These are phyloP conservation scores for Trypanosoma lewisi DNA, from an alignment of 208 protist genomes.

Conservation along the genomic window DNA sequence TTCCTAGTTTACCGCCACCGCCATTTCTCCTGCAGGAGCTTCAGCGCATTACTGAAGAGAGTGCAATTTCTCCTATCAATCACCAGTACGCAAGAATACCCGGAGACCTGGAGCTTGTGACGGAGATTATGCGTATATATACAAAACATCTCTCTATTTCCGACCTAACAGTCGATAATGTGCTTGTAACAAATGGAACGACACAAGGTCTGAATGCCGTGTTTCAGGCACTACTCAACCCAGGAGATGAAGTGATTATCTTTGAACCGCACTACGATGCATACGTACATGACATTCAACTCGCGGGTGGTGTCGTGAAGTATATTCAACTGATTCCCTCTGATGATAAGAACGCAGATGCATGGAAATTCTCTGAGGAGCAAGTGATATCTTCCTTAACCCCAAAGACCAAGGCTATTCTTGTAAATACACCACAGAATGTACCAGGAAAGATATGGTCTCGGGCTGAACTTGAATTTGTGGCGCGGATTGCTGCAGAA, in stretches of 20 bases:
- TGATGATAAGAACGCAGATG: slow-evolving; percentile 28
- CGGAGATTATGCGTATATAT: slow-evolving; percentile 63
- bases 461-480: slow-evolving; percentile 55
- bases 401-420: slow-evolving; percentile 76
- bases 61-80: slow-evolving; percentile 33
- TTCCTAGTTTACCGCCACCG: slow-evolving; percentile 86
- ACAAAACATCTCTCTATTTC: slow-evolving; percentile 37
- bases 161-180: slow-evolving; percentile 51
- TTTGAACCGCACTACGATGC: slow-evolving; percentile 94
- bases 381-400: slow-evolving; percentile 73
- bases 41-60: slow-evolving; percentile 35
- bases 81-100: slow-evolving; percentile 84
- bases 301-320: slow-evolving; percentile 66
- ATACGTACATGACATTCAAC: slow-evolving; percentile 65
- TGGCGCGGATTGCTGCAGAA: slow-evolving; percentile 70
- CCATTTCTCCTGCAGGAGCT: slow-evolving; percentile 71
- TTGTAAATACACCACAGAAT: slow-evolving; percentile 95
- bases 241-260: slow-evolving; percentile 91
- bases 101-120: slow-evolving; percentile 71
- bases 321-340: slow-evolving; percentile 73
- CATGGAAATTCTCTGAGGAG: slow-evolving; percentile 53
- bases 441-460: slow-evolving; percentile 77
- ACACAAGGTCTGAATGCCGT: slow-evolving; percentile 78
- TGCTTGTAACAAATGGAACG: slow-evolving; percentile 81
- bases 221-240: slow-evolving; percentile 80